phyloP scores from a whole-genome alignment of 768 basidiomycete genomes.

The Trametes maxima region DNA sequence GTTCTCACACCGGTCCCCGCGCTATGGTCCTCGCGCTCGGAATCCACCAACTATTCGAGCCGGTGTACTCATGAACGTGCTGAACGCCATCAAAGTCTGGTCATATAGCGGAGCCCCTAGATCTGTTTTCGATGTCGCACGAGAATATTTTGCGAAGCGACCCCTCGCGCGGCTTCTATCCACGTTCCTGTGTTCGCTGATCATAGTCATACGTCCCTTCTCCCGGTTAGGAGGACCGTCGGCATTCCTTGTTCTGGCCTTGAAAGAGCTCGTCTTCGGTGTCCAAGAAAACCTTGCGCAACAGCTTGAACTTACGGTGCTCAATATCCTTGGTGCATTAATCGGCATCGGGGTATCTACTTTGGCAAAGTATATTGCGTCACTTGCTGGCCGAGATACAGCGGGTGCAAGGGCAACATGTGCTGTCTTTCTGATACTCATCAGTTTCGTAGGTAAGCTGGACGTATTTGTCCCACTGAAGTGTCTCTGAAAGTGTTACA shows the following conservation, averaged over 20 bases:
- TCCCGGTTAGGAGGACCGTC: slow-evolving; percentile 41
- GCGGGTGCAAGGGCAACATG: slow-evolving; percentile 39
- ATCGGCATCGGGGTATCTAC: slow-evolving; percentile 42
- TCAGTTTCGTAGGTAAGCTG: slow-evolving; percentile 41
- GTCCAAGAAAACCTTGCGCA: slow-evolving; percentile 50
- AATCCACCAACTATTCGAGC: background rate
- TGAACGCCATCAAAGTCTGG: background rate
- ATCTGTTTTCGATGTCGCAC: background rate
- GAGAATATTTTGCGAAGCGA: slow-evolving; percentile 32
- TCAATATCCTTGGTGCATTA: slow-evolving; percentile 47
- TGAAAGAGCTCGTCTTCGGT: slow-evolving; percentile 52
- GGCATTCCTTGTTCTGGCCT: slow-evolving; percentile 40
- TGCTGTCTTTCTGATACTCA: slow-evolving; percentile 42
- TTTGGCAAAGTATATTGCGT: slow-evolving; percentile 38
- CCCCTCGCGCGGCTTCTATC: slow-evolving; percentile 46
- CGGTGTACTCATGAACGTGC: background rate
- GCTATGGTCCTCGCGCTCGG: slow-evolving; percentile 2
- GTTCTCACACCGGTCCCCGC: background rate
- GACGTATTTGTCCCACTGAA: background rate
- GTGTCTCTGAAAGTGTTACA: slow-evolving; percentile 16
- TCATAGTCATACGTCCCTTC: slow-evolving; percentile 44
- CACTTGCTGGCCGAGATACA: slow-evolving; percentile 30
- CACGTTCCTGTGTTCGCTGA: slow-evolving; percentile 43
- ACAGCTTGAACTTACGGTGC: slow-evolving; percentile 47
- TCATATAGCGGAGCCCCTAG: background rate